These are phyloP conservation scores for Cephaloascus albidus DNA, from an alignment of 805 yeast genomes.

Conservation along the genomic window DNA sequence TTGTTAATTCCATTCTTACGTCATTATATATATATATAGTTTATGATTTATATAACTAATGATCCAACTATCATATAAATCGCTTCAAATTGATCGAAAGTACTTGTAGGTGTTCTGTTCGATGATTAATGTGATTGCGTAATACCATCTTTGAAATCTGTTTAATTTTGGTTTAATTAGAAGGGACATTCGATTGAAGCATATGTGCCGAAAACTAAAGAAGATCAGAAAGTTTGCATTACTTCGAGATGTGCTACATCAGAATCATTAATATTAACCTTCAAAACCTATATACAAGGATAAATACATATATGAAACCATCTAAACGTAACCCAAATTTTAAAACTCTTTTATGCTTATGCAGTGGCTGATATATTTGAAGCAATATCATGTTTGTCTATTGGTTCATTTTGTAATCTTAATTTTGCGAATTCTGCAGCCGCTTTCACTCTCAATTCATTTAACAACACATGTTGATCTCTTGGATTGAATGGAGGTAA, in stretches of 20 bases:
- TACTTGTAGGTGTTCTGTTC: neutral
- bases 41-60: no score
- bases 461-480: constrained; percentile 59
- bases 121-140: neutral
- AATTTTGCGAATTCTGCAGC: constrained; percentile 20
- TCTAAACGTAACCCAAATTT: no score
- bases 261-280: neutral
- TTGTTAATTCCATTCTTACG: no score
- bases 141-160: neutral
- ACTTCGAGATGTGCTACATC: neutral
- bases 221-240: neutral
- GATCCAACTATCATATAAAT: no score
- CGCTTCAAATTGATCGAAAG: no score
- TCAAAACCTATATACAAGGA: neutral
- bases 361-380: constrained; percentile 2
- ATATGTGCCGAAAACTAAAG: neutral
- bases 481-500: constrained; percentile 52
- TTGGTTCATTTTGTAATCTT: constrained; percentile 8
- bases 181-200: no score
- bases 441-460: constrained; percentile 40
- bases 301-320: neutral
- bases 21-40: no score
- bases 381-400: constrained; percentile 1
- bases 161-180: neutral
- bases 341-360: constrained; percentile 1